Evolutionary conservation across 768 basidiomycete species (phyloP).

Genomic region (Auricularia sp.): DNA sequence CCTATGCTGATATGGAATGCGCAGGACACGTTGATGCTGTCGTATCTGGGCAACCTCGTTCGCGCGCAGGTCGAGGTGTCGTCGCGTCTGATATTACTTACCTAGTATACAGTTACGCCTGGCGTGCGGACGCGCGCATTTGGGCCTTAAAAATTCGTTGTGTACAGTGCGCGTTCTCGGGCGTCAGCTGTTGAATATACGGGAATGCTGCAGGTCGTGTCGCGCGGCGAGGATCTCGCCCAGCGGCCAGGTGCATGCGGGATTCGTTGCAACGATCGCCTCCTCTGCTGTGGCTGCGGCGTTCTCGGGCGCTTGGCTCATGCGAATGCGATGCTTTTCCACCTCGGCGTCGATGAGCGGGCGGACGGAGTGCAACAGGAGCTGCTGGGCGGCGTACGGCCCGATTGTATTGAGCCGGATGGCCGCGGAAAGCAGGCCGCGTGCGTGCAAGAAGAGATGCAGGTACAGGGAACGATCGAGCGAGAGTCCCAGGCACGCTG

Average conservation of each 20-base stretch:
- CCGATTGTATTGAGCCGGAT: slow-evolving; percentile 88
- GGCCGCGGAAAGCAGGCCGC: slow-evolving; percentile 82
- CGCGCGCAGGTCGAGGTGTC: slow-evolving; percentile 90
- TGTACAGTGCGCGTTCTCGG: not conserved
- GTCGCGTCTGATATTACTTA: slow-evolving; percentile 69
- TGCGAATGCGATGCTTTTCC: slow-evolving; percentile 36
- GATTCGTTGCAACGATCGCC: slow-evolving; percentile 17
- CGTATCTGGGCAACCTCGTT: slow-evolving; percentile 88
- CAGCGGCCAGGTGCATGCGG: slow-evolving; percentile 90
- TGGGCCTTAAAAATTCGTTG: not conserved
- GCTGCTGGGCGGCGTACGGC: slow-evolving; percentile 84
- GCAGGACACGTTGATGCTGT: slow-evolving; percentile 88
- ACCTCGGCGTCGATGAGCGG: slow-evolving; percentile 52
- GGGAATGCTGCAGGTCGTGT: slow-evolving; percentile 90
- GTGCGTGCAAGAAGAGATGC: slow-evolving; percentile 86
- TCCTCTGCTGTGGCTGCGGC: not conserved
- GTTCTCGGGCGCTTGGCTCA: not conserved
- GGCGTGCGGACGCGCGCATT: not conserved
- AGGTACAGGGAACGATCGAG: slow-evolving; percentile 75
- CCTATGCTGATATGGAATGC: slow-evolving; percentile 5
- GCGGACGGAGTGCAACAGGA: slow-evolving; percentile 65
- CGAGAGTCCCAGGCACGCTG: slow-evolving; percentile 61
- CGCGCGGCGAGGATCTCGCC: slow-evolving; percentile 85
- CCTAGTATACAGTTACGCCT: slow-evolving; percentile 7
- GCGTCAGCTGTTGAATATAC: slow-evolving; percentile 82